Conservation (phyloP, 208 protist species). For the Leishmania gerbilli region DNA sequence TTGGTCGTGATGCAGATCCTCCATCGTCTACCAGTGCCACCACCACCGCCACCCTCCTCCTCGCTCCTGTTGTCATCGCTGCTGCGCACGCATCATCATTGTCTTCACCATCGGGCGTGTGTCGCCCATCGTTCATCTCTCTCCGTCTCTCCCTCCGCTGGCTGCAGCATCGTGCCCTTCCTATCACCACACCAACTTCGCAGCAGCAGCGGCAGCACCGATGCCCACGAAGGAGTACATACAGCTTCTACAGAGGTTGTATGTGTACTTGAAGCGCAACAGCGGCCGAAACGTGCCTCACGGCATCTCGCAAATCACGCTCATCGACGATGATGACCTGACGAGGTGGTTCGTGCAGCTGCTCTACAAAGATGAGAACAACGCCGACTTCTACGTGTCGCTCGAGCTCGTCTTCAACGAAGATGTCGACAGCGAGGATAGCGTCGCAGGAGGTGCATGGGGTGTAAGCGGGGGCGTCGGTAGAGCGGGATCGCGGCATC, state of each 20-base stretch:
- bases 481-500: neutral
- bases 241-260: constrained; percentile 64
- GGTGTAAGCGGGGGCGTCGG: neutral
- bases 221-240: constrained; percentile 51
- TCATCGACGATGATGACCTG: constrained; percentile 81
- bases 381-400: constrained; percentile 66
- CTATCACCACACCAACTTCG: neutral
- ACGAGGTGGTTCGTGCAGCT: constrained; percentile 82
- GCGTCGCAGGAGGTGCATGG: neutral
- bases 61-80: neutral
- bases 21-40: neutral
- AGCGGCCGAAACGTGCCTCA: constrained; percentile 32
- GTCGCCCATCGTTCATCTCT: neutral
- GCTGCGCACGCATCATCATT: neutral
- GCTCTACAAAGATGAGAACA: constrained; percentile 68
- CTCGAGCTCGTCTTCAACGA: constrained; percentile 65
- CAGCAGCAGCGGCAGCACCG: neutral
- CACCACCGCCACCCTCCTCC: constrained; percentile 4
- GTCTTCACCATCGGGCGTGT: neutral
- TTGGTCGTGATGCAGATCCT: neutral
- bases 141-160: neutral
- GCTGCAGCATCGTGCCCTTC: neutral
- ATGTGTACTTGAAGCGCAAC: constrained; percentile 53
- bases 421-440: constrained; percentile 10
- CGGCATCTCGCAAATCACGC: constrained; percentile 36